Base-by-base conservation (phyloP, 1,284 basidiomycete genomes). In the Afroboletus lepidellus region DNA sequence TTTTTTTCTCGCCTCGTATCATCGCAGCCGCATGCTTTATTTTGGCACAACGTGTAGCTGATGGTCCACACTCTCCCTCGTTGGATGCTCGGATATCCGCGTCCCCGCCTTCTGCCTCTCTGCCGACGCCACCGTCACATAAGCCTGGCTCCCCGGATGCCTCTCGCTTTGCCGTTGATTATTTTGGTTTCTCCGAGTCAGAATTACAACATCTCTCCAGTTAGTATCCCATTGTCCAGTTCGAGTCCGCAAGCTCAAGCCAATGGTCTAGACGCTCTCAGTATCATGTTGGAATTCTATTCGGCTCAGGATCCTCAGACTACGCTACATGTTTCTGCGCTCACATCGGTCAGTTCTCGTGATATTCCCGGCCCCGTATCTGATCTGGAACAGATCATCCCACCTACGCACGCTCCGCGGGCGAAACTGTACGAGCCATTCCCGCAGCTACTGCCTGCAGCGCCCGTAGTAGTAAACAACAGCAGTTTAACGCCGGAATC, bases 11-110 rank as follows among this genome's bases (percentile, higher is more conserved):
- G 25, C 77, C 87, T 29, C 80, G 75, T 58, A 77, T 90, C 53
- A 82, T 85, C 45, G 90, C 89, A 16, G 78, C 83, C 39, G 82
- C 87, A 32, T 89, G 87, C 63, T 87, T 83, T 63, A 74, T 91
- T 41, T 76, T 92, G 48, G 84, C 86, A 13, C 87, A 90, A 59
- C 77, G 79, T 54, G 74, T 82, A 44, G 72, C 78, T 23, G 87
- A 90, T 61, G 87, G 85, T 2, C 82, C 85, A 34, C 80, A 84
- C 60, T 85, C 86, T 0, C 74, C 81, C 41, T 85, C 88, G 41
- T 72, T 91, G 24, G 84, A 89, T 63, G 83, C 84, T 39, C 80
- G 87, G 50, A 79, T 87, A 57, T 81, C 84, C 36, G 74, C 74
- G 25, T 74, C 81, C 37, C 74, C 82, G 7, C 82, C 85, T 24